phyloP scores from a whole-genome alignment of 495 filamentous ascomycete genomes.

The Hypomontagnella submonticulosa region DNA sequence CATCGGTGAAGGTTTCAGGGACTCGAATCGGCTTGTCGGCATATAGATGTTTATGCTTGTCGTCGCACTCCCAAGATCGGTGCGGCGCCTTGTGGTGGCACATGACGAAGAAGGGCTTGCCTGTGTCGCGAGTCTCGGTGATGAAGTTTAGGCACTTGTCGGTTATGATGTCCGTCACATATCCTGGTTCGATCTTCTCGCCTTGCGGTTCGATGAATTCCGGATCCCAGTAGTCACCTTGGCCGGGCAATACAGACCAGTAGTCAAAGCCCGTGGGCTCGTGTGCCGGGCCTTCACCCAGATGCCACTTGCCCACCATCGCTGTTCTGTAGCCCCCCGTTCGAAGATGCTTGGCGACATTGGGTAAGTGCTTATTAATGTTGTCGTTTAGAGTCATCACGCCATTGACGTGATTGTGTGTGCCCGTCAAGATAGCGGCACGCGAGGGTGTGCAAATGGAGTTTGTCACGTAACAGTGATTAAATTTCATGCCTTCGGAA shows the following conservation, averaged over 20 bases:
- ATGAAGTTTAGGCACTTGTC: conserved; percentile 55
- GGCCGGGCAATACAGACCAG: conserved; percentile 55
- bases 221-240: conserved; percentile 57
- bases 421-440: conserved; percentile 57
- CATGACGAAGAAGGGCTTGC: conserved; percentile 61
- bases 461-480: conserved; percentile 62
- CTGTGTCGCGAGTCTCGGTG: conserved; percentile 36
- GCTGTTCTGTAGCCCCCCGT: conserved; percentile 56
- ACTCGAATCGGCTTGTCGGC: conserved; percentile 49
- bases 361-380: conserved; percentile 57
- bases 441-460: conserved; percentile 58
- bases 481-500: conserved; percentile 58
- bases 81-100: conserved; percentile 62
- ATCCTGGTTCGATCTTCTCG: conserved; percentile 44
- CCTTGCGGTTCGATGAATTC: conserved; percentile 50
- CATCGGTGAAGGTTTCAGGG: conserved; percentile 57
- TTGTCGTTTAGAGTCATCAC: conserved; percentile 55
- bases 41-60: conserved; percentile 55
- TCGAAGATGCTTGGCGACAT: conserved; percentile 56
- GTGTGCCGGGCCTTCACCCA: conserved; percentile 54
- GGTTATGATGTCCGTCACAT: conserved; percentile 59
- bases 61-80: conserved; percentile 56
- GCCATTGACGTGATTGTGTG: conserved; percentile 59
- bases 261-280: conserved; percentile 58
- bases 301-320: conserved; percentile 60